Evolutionary conservation across 257 asterid species (phyloP).

Genomic region (Gentiana macrophylla): DNA sequence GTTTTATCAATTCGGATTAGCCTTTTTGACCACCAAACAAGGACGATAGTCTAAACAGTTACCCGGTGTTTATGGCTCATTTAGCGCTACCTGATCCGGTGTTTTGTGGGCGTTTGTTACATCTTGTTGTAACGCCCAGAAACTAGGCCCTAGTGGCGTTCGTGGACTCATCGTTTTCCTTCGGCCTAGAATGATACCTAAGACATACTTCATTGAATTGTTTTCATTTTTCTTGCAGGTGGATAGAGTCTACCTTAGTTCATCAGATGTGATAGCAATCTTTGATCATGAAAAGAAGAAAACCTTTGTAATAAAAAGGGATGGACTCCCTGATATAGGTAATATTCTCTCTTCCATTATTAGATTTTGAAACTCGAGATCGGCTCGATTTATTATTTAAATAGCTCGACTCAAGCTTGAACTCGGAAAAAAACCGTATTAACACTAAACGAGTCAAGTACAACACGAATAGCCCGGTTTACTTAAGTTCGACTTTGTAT

Average conservation of each 20-base stretch:
- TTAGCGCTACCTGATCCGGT: too few species aligned
- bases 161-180: too few species aligned
- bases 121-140: too few species aligned
- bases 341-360: constrained; percentile 13
- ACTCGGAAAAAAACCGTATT: not conserved
- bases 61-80: too few species aligned
- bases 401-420: not conserved
- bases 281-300: constrained; percentile 69
- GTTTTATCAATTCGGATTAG: not conserved
- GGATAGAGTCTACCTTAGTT: constrained; percentile 69
- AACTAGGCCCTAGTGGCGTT: too few species aligned
- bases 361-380: not conserved
- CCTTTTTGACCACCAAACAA: not conserved
- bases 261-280: constrained; percentile 56
- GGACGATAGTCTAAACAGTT: too few species aligned
- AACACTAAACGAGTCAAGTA: too few species aligned
- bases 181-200: too few species aligned
- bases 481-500: too few species aligned
- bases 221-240: constrained; percentile 27
- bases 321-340: constrained; percentile 88
- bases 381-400: too few species aligned
- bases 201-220: not conserved
- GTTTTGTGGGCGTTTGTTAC: too few species aligned
- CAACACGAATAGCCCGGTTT: too few species aligned
- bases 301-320: constrained; percentile 53